phyloP scores from a whole-genome alignment of 306 rosid species.

The Abrus pulchellus region DNA sequence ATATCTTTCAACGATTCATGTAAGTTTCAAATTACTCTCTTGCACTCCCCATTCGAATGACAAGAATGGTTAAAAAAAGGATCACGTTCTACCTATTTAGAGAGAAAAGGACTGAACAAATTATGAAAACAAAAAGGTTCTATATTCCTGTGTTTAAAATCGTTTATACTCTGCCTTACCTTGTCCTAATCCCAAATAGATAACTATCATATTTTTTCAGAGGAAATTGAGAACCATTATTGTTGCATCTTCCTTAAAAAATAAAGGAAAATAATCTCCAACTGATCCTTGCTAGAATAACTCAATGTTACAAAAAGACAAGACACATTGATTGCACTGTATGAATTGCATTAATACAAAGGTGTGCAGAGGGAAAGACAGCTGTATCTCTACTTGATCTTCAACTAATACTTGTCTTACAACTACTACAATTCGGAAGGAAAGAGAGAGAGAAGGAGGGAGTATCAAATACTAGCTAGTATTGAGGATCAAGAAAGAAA shows the following conservation, averaged over 20 bases:
- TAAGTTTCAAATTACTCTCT: neutral
- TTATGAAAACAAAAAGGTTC: neutral
- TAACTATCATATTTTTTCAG: conserved; percentile 7
- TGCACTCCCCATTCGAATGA: too few relatives aligned
- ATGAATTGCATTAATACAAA: conserved; percentile 46
- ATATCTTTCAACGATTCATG: neutral
- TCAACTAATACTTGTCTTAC: conserved; percentile 38
- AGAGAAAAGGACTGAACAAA: neutral
- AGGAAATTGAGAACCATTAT: conserved; percentile 13
- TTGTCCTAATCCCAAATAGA: conserved; percentile 1
- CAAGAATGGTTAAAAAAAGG: too few relatives aligned
- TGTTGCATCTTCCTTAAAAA: conserved; percentile 30
- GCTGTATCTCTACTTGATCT: conserved; percentile 34
- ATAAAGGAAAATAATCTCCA: neutral
- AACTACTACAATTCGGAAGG: conserved; percentile 44
- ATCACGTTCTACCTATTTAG: neutral
- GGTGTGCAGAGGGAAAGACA: conserved; percentile 15
- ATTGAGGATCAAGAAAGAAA: conserved; percentile 40
- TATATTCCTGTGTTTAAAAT: conserved; percentile 12
- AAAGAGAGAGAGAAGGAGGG: neutral
- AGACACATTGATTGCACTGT: conserved; percentile 31
- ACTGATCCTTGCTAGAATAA: conserved; percentile 16
- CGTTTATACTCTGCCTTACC: neutral
- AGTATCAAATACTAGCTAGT: conserved; percentile 43
- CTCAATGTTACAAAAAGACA: neutral